Conservation (phyloP, 805 yeast genomes). For the Pichia californica region DNA sequence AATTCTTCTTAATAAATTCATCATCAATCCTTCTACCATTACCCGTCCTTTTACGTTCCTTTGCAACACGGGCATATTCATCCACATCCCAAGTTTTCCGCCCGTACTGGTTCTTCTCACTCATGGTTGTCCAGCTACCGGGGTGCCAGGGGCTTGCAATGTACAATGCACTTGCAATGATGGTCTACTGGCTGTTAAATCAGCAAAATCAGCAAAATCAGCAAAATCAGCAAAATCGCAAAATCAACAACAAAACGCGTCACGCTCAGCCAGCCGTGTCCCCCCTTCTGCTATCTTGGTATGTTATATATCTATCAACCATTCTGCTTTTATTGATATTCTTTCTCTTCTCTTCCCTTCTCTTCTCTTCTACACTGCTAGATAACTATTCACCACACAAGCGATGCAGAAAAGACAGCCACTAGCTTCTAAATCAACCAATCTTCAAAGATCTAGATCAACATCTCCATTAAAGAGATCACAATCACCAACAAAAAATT, state of each 20-base stretch:
- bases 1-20: background rate
- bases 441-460: background rate
- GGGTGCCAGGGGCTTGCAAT: too few relatives aligned
- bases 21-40: constrained; percentile 13
- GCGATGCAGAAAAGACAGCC: constrained; percentile 1
- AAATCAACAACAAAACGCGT: background rate
- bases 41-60: constrained; percentile 16
- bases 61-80: constrained; percentile 49
- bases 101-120: constrained; percentile 33
- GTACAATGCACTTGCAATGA: too few relatives aligned
- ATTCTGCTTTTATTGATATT: background rate
- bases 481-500: constrained; percentile 9
- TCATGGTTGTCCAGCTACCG: background rate
- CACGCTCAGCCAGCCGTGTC: background rate
- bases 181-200: too few relatives aligned
- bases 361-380: background rate
- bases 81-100: constrained; percentile 69
- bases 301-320: background rate
- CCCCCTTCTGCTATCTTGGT: background rate
- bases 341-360: background rate
- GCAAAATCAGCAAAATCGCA: too few relatives aligned
- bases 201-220: too few relatives aligned
- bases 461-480: constrained; percentile 5
- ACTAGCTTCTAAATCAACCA: constrained; percentile 4
- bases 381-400: too few relatives aligned